Percentiles rank a stretch among this genome's conserved stretches.
These are phyloP conservation scores for Teratosphaeria epicoccoides DNA, from an alignment of 2,329 filamentous ascomycete species.

Conservation along the genomic window DNA sequence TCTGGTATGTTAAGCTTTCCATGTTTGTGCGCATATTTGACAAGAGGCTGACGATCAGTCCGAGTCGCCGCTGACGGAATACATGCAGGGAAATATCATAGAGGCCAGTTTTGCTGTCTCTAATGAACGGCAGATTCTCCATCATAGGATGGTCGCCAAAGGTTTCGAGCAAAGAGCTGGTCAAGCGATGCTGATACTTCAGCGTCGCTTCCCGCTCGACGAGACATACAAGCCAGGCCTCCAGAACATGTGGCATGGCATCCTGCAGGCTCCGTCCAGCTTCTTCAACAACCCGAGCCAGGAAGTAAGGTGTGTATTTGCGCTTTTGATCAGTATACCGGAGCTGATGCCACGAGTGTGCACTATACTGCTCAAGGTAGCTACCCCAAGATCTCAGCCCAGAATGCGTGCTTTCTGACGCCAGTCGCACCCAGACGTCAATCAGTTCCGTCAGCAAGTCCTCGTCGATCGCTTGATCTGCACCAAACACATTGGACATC, in stretches of 20 bases:
- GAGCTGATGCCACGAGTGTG: constrained; percentile 40
- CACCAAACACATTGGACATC: constrained; percentile 52
- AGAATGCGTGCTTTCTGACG: constrained; percentile 37
- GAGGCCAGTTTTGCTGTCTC: constrained; percentile 24
- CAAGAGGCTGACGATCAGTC: constrained; percentile 45
- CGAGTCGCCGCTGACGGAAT: constrained; percentile 44
- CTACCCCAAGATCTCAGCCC: constrained; percentile 41
- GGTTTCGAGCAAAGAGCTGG: constrained; percentile 43
- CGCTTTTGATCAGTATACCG: constrained; percentile 36
- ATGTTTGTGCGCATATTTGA: constrained; percentile 49
- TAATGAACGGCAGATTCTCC: constrained; percentile 47
- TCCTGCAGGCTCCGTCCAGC: constrained; percentile 31
- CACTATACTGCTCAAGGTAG: constrained; percentile 45
- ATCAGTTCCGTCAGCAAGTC: constrained; percentile 40
- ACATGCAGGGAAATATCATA: constrained; percentile 43
- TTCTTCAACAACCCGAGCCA: constrained; percentile 31
- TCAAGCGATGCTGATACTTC: constrained; percentile 50
- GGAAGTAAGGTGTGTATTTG: constrained; percentile 36
- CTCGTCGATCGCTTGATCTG: constrained; percentile 46
- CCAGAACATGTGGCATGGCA: constrained; percentile 40
- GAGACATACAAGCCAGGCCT: constrained; percentile 44
- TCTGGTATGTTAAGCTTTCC: constrained; percentile 19
- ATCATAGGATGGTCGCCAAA: constrained; percentile 39
- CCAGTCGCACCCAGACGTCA: constrained; percentile 45
- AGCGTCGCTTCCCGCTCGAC: constrained; percentile 50